Base-by-base conservation (phyloP, 257 asterid genomes). In the Mitragyna speciosa region DNA sequence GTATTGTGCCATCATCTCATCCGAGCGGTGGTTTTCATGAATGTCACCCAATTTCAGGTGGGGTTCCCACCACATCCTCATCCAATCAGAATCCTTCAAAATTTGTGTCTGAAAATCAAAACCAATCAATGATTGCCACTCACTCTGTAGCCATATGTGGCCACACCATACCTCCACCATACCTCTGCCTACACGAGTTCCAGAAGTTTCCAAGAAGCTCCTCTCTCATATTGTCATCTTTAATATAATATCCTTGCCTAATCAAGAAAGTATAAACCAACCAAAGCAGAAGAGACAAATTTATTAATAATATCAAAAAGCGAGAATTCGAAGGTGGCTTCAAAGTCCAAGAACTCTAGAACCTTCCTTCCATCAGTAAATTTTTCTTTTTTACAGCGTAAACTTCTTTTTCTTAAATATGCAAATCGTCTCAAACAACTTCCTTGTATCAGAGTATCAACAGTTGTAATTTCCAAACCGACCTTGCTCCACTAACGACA, bases 161-260 rank as follows among this genome's bases (percentile, higher is more conserved):
- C 15, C 79, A 65, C 63, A 26, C 77, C 81, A 45, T 26, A 22
- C 81, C 81, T 63, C 83, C 68, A 41, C 87, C 79, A 73, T 39
- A 49, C 78, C 75, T 56, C 11, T 59, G 8, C 54, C 49, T 30
- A 31, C 79, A 45, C 54, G 36, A 66, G 47, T 71, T 82, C 89
- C 84, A 85, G 92, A 90, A 85, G 82, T 79, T 88, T 88, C 91
- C 76, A 70, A 36, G n/a, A 73, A 78, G 56, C 73, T 79, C 26
- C 41, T 80, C 82, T 68, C 72, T 77, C 51, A 36, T 51, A 22
- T 72, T 47, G 12, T 72, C 2, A 36, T 36, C 41, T 36, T 36
- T 36, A 36, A 36, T 33, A 30, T 45, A 24, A 24, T 56, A 43
- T 47, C 43, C 75, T 77, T 82, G 36, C 81, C 45, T 16, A 75